phyloP scores from a whole-genome alignment of 352 stramenopile genomes.

The Pythium aristosporum region DNA sequence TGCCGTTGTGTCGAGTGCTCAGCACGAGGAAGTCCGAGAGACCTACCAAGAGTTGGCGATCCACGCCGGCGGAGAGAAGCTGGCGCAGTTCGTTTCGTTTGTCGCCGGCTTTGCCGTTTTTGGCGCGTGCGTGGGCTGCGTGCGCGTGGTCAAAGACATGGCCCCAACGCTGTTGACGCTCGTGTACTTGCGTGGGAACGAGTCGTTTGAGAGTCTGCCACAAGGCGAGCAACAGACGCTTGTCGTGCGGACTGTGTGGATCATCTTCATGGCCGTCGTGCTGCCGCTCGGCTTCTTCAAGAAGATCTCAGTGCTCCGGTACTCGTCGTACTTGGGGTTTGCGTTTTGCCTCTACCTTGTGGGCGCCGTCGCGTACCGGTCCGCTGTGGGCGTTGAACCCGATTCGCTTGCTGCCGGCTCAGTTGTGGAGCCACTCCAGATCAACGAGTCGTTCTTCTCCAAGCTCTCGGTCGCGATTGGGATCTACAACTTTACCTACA shows the following conservation, averaged over 20 bases:
- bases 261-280: constrained; percentile 59
- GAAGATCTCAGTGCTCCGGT: constrained; percentile 72
- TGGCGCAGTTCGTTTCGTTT: constrained; percentile 53
- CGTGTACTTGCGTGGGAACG: constrained; percentile 28
- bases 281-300: constrained; percentile 65
- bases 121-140: constrained; percentile 70
- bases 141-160: constrained; percentile 75
- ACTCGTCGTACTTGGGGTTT: constrained; percentile 75
- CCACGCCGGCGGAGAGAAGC: constrained; percentile 45
- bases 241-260: constrained; percentile 46
- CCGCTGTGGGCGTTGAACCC: constrained; percentile 14
- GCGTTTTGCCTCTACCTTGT: constrained; percentile 72
- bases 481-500: constrained; percentile 87
- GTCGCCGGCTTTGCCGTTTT: constrained; percentile 75
- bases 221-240: constrained; percentile 33
- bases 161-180: constrained; percentile 52
- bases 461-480: constrained; percentile 59
- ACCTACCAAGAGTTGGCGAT: constrained; percentile 70
- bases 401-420: neutral
- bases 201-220: constrained; percentile 27
- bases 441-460: constrained; percentile 36
- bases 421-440: constrained; percentile 14
- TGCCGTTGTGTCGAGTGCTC: constrained; percentile 33
- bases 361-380: constrained; percentile 55
- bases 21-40: constrained; percentile 40